Percentiles rank a stretch among this genome's conserved stretches.
Evolutionary conservation across 768 basidiomycete genomes (phyloP).

Genomic region (Podaxis sp.): DNA sequence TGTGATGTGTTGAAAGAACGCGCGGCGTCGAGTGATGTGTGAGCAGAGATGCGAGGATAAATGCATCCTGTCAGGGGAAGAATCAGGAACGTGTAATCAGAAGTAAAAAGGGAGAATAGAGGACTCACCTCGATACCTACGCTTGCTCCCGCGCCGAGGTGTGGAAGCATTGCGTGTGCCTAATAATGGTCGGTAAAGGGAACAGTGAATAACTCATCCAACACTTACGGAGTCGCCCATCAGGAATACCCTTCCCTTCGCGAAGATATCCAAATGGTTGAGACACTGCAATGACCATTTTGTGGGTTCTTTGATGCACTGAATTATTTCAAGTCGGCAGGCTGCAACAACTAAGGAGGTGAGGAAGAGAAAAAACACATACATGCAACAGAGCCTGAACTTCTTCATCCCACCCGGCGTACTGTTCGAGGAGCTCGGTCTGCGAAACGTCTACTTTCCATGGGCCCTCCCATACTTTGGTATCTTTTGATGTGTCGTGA

Average conservation of each 20-base stretch:
- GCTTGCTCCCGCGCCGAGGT: constrained; percentile 49
- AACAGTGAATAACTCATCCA: background rate
- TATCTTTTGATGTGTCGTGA: constrained; percentile 16
- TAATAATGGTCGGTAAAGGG: constrained; percentile 27
- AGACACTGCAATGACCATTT: constrained; percentile 46
- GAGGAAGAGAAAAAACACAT: background rate
- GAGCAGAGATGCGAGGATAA: constrained; percentile 36
- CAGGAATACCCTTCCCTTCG: constrained; percentile 39
- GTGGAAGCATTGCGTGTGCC: constrained; percentile 50
- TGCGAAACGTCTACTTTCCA: constrained; percentile 18
- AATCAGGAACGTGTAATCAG: background rate
- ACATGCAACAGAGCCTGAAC: constrained; percentile 19
- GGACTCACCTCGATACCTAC: constrained; percentile 43
- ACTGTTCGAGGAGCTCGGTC: constrained; percentile 16
- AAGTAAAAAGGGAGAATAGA: background rate
- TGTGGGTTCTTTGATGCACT: constrained; percentile 36
- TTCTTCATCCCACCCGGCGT: constrained; percentile 19
- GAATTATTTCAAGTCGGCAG: background rate
- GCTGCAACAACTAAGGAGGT: background rate
- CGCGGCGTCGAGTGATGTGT: constrained; percentile 35
- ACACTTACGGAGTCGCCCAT: constrained; percentile 46
- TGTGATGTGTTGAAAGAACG: constrained; percentile 6
- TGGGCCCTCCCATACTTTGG: constrained; percentile 18
- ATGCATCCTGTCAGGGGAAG: constrained; percentile 38
- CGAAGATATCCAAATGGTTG: constrained; percentile 38